Percentiles rank a stretch among this genome's conserved stretches.
These are phyloP conservation scores for Pezicula carpinea DNA, from an alignment of 2,329 filamentous ascomycete genomes.

Conservation along the genomic window DNA sequence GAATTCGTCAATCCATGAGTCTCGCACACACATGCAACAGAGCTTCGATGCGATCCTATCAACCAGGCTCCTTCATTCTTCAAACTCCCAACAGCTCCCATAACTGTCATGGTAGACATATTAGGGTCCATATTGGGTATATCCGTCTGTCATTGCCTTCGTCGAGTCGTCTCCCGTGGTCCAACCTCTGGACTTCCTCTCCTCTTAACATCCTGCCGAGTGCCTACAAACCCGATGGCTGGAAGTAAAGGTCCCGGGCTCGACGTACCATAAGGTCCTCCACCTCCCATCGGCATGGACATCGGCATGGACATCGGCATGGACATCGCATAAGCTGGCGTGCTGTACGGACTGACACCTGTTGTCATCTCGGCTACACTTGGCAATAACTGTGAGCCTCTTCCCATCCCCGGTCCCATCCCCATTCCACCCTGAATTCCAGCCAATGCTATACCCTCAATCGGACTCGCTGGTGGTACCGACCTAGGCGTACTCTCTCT, in stretches of 20 bases:
- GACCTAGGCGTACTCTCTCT: constrained; percentile 28
- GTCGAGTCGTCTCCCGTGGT: constrained; percentile 41
- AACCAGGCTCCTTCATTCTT: background rate
- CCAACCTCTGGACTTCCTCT: constrained; percentile 46
- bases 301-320: constrained; percentile 13
- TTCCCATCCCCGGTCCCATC: constrained; percentile 20
- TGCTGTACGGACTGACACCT: constrained; percentile 55
- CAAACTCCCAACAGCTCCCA: too few relatives aligned
- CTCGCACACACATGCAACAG: too few relatives aligned
- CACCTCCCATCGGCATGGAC: too few relatives aligned
- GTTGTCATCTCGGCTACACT: constrained; percentile 60
- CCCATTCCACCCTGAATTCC: constrained; percentile 23
- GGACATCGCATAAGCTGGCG: constrained; percentile 46
- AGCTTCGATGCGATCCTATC: background rate
- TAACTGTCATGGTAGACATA: too few relatives aligned
- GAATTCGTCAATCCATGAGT: background rate
- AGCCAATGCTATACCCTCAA: constrained; percentile 29
- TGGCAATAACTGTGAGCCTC: constrained; percentile 41
- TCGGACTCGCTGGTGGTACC: constrained; percentile 33
- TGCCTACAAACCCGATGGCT: constrained; percentile 17
- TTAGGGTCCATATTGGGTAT: too few relatives aligned
- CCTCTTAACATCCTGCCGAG: constrained; percentile 40
- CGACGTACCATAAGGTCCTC: constrained; percentile 15
- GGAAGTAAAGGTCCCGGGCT: constrained; percentile 39
- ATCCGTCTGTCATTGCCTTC: constrained; percentile 30